A percentile compares a stretch with the other conserved stretches of the same genome.
Conservation (phyloP, 352 stramenopile genomes). For the Pythium brassicae region DNA sequence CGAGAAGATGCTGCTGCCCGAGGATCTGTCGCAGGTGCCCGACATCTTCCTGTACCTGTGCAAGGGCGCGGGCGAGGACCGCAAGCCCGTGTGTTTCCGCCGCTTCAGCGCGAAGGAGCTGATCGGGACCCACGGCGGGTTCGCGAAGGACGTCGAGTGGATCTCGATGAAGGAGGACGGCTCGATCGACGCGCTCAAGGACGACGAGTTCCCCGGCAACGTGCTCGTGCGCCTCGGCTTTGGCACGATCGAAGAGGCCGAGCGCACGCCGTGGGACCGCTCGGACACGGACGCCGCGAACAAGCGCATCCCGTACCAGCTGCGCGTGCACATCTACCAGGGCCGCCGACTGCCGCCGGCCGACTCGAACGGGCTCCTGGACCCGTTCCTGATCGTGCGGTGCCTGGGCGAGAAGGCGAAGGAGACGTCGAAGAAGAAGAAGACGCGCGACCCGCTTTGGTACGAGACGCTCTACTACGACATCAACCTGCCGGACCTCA, state of each 20-base stretch:
- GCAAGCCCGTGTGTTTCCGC: constrained; percentile 65
- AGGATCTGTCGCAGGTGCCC: constrained; percentile 56
- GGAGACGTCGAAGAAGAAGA: constrained; percentile 65
- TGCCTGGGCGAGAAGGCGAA: constrained; percentile 81
- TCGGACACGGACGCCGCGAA: constrained; percentile 45
- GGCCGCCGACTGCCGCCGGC: constrained; percentile 53
- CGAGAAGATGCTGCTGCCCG: constrained; percentile 60
- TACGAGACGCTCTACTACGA: constrained; percentile 88
- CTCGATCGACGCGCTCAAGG: constrained; percentile 42
- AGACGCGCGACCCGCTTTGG: constrained; percentile 79
- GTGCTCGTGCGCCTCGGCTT: constrained; percentile 72
- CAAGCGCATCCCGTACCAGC: constrained; percentile 60
- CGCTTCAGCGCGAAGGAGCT: constrained; percentile 67
- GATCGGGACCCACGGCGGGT: constrained; percentile 28
- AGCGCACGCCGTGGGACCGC: constrained; percentile 47
- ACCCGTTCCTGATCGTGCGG: constrained; percentile 78
- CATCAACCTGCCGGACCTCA: constrained; percentile 71
- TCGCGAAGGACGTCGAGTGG: constrained; percentile 48
- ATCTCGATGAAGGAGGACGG: constrained; percentile 57
- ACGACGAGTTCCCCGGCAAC: constrained; percentile 64
- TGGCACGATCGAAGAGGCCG: constrained; percentile 49
- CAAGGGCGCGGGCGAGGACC: constrained; percentile 53
- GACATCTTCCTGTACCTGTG: constrained; percentile 83
- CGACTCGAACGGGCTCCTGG: constrained; percentile 81
- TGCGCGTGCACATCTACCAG: constrained; percentile 68